phyloP scores from a whole-genome alignment of 257 asterid species.

The Penstemon barbatus region DNA sequence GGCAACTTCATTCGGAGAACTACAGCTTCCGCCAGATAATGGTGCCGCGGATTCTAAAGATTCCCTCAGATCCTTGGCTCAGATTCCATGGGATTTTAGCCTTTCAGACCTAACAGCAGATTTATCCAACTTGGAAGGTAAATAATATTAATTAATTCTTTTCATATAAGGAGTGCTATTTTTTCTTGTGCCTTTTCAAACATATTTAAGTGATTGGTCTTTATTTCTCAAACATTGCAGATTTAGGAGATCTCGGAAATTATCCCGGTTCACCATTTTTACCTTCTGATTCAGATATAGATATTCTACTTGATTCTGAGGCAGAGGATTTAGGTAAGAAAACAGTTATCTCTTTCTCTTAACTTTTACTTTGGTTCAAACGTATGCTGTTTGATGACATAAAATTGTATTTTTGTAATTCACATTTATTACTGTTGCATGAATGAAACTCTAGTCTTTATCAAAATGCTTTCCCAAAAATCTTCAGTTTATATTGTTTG shows the following conservation, averaged over 20 bases:
- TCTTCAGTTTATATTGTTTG: neutral
- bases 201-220: neutral
- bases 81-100: slow-evolving; percentile 72
- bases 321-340: slow-evolving; percentile 61
- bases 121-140: slow-evolving; percentile 75
- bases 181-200: neutral
- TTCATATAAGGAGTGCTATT: neutral
- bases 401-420: neutral
- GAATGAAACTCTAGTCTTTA: too few species aligned
- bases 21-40: slow-evolving; percentile 60
- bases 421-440: too few species aligned
- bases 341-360: neutral
- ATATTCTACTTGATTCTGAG: slow-evolving; percentile 68
- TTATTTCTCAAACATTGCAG: slow-evolving; percentile 40
- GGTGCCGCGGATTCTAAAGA: slow-evolving; percentile 64
- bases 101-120: slow-evolving; percentile 77
- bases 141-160: neutral
- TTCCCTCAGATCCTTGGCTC: slow-evolving; percentile 57
- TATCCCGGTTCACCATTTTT: slow-evolving; percentile 73
- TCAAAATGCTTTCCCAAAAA: too few species aligned
- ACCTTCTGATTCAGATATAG: slow-evolving; percentile 76
- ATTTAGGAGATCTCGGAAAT: slow-evolving; percentile 70
- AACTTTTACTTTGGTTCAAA: neutral
- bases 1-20: slow-evolving; percentile 48
- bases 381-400: neutral